Conservation (phyloP, 192 early-diverging fungal genomes). For the Podila verticillata region DNA sequence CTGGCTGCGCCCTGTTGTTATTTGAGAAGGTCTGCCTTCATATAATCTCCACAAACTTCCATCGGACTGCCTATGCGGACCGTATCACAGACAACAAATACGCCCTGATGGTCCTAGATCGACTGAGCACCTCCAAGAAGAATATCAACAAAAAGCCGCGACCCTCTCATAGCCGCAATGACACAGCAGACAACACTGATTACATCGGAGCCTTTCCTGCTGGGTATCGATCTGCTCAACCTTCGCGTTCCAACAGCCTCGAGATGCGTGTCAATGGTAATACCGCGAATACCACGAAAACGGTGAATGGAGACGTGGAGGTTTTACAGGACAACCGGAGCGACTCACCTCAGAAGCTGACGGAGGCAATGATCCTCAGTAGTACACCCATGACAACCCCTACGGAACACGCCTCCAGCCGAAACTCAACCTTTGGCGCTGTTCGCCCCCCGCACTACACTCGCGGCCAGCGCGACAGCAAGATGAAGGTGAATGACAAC, state of each 20-base stretch:
- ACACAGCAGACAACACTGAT: slow-evolving; percentile 16
- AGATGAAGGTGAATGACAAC: slow-evolving; percentile 21
- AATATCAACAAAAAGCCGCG: slow-evolving; percentile 27
- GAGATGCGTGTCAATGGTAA: slow-evolving; percentile 12
- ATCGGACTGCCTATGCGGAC: slow-evolving; percentile 70
- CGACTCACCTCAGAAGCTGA: slow-evolving; percentile 1
- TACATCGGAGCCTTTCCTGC: background rate
- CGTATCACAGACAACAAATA: slow-evolving; percentile 66
- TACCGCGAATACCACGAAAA: background rate
- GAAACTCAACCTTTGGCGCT: slow-evolving; percentile 27
- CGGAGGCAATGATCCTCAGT: slow-evolving; percentile 21
- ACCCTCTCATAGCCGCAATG: slow-evolving; percentile 30
- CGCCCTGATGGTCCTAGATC: slow-evolving; percentile 63
- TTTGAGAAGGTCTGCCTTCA: slow-evolving; percentile 71
- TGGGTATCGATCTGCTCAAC: slow-evolving; percentile 18
- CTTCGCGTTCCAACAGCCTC: slow-evolving; percentile 37
- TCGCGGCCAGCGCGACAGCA: slow-evolving; percentile 8
- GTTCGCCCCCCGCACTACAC: background rate
- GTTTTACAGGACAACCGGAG: slow-evolving; percentile 11
- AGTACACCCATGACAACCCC: slow-evolving; percentile 37
- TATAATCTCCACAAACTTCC: slow-evolving; percentile 69
- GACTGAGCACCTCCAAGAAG: slow-evolving; percentile 59
- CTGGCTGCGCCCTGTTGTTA: slow-evolving; percentile 21
- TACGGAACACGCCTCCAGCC: slow-evolving; percentile 2
- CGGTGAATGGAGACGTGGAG: background rate